Evolutionary conservation across 148 eudicot genomes (phyloP).

Genomic region (Suaeda aralocaspica): DNA sequence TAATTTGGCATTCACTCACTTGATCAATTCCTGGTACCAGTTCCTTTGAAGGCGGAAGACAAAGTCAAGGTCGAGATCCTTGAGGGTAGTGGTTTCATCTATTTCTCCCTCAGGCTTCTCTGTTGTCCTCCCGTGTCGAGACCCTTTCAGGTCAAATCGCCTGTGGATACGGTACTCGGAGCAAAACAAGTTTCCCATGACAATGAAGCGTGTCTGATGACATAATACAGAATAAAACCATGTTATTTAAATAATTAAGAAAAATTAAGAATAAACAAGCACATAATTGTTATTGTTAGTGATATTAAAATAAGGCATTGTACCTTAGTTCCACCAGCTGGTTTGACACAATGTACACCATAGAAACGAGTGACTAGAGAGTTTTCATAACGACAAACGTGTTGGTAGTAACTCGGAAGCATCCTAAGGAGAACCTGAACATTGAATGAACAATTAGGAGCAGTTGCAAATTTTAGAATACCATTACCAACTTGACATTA

Average conservation of each 20-base stretch:
- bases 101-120: slow-evolving; percentile 78
- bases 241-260: background rate
- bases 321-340: slow-evolving; percentile 85
- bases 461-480: slow-evolving; percentile 17
- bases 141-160: slow-evolving; percentile 92
- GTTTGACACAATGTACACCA: slow-evolving; percentile 95
- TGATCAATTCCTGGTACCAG: slow-evolving; percentile 87
- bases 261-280: slow-evolving; percentile 1
- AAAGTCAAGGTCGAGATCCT: slow-evolving; percentile 91
- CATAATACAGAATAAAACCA: background rate
- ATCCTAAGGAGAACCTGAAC: slow-evolving; percentile 89
- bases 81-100: slow-evolving; percentile 93
- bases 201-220: slow-evolving; percentile 78
- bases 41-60: slow-evolving; percentile 77
- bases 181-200: slow-evolving; percentile 96
- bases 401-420: slow-evolving; percentile 92
- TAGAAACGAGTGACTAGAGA: slow-evolving; percentile 81
- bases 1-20: slow-evolving; percentile 43
- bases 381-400: slow-evolving; percentile 73
- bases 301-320: background rate
- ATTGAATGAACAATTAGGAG: slow-evolving; percentile 22
- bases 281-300: background rate
- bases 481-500: background rate
- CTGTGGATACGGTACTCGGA: slow-evolving; percentile 86
- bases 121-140: slow-evolving; percentile 83